Evolutionary conservation across 768 basidiomycete genomes (phyloP), one percentile per base, ranked within the genome.

Genomic region (Amanita phalloides): DNA sequence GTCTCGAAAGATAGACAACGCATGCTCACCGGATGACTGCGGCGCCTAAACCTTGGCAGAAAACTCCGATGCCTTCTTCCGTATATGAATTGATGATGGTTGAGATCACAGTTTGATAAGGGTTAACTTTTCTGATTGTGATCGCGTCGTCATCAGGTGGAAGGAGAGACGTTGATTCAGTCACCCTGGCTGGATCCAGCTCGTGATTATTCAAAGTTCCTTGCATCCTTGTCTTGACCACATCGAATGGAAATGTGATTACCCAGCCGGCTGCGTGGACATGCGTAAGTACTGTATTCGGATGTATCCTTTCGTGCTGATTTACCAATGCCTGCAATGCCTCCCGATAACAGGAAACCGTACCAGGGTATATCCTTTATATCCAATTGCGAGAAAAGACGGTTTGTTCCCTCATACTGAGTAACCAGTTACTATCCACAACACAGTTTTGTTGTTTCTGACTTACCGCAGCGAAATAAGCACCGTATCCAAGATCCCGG

Each of bases 201-300:
- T 32, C 10, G 32, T 32, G 32, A 32, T 9, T 1, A 11, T 32
- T 32, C 32, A 11, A 0, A 32, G 32, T 32, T 26, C 79, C 78
- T 64, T 96, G 92, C 58, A 93, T 78, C 4, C 91, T 79, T 11
- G 93, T 94, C 69, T 96, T 95, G 55, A 94, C 75, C 3, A 92
- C 86, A 60, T 96, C 92, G 51, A 92, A 71, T 2, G 90, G 90
- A 63, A 95, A 96, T 1, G 91, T 94, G 2, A 70, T 72, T 0
- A 82, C 35, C 90, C 90, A 94, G 7, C 87, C 86, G 7, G 75
- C 75, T 75, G 44, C 49, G 25, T 47, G 53, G 6, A 17, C 26
- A 14, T n/a, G n/a, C n/a, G 21, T 25, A 35, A 30, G 44, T 25
- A 32, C 11, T 21, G 11, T 28, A 4, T 21, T 13, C 3, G 28